phyloP scores from a whole-genome alignment of 2,329 filamentous ascomycete genomes.

The Bipolaris victoriae region DNA sequence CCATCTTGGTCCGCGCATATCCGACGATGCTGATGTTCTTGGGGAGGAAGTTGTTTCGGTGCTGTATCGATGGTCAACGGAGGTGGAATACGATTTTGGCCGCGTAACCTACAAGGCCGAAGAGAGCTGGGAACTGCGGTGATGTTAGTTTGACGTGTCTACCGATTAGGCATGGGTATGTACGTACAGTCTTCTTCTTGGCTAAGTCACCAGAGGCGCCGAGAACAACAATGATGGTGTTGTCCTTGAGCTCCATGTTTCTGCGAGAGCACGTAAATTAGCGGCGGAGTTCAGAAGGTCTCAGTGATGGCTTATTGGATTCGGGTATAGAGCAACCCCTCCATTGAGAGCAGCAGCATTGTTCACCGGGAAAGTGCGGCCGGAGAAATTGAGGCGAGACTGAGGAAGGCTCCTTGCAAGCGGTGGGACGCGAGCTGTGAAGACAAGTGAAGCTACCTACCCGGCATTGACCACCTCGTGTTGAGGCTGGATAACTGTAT shows the following conservation, averaged over 20 bases:
- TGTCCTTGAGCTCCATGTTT: constrained; percentile 94
- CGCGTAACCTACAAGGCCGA: constrained; percentile 80
- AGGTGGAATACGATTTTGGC: constrained; percentile 6
- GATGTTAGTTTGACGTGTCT: constrained; percentile 29
- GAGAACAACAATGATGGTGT: constrained; percentile 95
- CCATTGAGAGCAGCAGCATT: not conserved
- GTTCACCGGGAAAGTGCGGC: not conserved
- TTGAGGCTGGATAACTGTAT: constrained; percentile 56
- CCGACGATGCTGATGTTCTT: constrained; percentile 97
- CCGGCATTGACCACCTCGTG: constrained; percentile 53
- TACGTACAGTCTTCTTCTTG: constrained; percentile 97
- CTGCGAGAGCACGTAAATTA: constrained; percentile 57
- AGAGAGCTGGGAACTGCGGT: constrained; percentile 87
- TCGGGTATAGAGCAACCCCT: constrained; percentile 21
- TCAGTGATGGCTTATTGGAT: constrained; percentile 6
- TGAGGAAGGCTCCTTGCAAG: not conserved
- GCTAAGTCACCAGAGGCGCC: constrained; percentile 96
- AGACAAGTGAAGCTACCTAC: constrained; percentile 44
- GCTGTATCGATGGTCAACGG: constrained; percentile 61
- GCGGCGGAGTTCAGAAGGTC: constrained; percentile 21
- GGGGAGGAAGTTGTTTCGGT: constrained; percentile 96
- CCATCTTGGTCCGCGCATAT: constrained; percentile 99
- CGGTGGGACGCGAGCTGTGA: not conserved
- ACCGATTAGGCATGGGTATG: constrained; percentile 6
- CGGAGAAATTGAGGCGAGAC: constrained; percentile 14